Base-by-base conservation (phyloP, 441 rosid genomes). In the Daphne laureola region DNA sequence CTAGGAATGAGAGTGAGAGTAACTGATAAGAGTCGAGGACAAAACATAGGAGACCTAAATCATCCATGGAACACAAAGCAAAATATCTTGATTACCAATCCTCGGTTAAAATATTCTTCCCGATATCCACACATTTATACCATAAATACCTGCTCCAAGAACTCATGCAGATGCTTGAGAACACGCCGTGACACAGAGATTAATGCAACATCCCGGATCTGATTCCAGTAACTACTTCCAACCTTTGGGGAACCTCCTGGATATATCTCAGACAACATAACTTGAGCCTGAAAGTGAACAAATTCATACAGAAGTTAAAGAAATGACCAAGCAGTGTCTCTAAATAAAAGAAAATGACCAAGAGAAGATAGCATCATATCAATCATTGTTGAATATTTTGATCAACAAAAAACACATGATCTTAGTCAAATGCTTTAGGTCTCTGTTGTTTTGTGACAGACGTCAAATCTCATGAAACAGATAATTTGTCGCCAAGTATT, bases 241-340 rank as follows among this genome's bases (percentile, higher is more conserved):
- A 17, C 66, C 68, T 78, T 93, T 36, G 99, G 97, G 73, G 90
- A 77, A 69, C 90, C 90, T 76, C 99, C 99, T n/a, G 99, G 99
- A 80, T 86, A 94, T 72, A 94, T 87, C 79, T 94, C 96, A 51
- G 99, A 82, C 65, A 94, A 70, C 87, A 90, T 73, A 56, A 77
- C 77, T 74, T 90, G 93, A 68, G 99, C 93, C 98, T 84, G 88
- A 66, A 59, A 26, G 69, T 40, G 46, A 47, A 38, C 45, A 36
- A 49, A 54, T 54, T 65, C 36, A 26, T 46, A 21, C 43, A 21
- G 27, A 31, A 35, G 1, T 12, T 8, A 15, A 16, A 21, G 47
- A 43, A 57, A 50, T 49, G 65, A 54, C 49, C 9, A 31, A 7
- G 11, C 9, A 31, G 11, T 31, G 25, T 31, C 52, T 47, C 47